Percentiles rank a stretch among this genome's conserved stretches.
These are phyloP conservation scores for Rhododendron molle DNA, from an alignment of 148 eudicot species.

Conservation along the genomic window DNA sequence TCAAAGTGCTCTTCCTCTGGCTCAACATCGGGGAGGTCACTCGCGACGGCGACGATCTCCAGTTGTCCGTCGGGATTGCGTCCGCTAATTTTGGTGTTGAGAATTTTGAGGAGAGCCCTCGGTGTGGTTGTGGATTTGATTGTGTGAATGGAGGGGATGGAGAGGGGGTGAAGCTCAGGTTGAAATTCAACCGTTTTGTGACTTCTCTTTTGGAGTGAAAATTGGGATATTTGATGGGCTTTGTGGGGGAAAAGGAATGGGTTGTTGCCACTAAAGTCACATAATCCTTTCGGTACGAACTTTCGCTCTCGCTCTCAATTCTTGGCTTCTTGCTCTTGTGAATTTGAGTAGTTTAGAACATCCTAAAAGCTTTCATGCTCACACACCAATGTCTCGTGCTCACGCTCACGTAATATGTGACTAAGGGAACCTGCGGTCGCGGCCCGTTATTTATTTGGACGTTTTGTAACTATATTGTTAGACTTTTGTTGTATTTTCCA, in stretches of 20 bases:
- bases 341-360: too few species aligned
- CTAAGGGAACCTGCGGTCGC: too few species aligned
- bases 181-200: neutral
- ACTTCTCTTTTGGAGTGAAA: neutral
- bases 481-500: neutral
- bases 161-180: neutral
- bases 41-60: conserved; percentile 28
- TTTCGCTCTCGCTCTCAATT: neutral
- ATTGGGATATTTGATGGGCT: neutral
- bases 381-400: too few species aligned
- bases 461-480: too few species aligned
- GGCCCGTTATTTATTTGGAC: too few species aligned
- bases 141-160: conserved; percentile 17
- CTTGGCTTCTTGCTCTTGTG: too few species aligned
- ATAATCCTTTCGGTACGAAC: too few species aligned
- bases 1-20: conserved; percentile 37
- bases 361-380: too few species aligned
- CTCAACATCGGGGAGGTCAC: conserved; percentile 30
- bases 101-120: conserved; percentile 40
- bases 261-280: too few species aligned
- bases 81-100: conserved; percentile 37
- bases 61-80: conserved; percentile 40
- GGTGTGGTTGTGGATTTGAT: conserved; percentile 58
- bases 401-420: too few species aligned
- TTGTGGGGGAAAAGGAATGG: neutral